Evolutionary conservation across 2,329 filamentous ascomycete genomes (phyloP).

Genomic region (Aspergillus ochraceus): DNA sequence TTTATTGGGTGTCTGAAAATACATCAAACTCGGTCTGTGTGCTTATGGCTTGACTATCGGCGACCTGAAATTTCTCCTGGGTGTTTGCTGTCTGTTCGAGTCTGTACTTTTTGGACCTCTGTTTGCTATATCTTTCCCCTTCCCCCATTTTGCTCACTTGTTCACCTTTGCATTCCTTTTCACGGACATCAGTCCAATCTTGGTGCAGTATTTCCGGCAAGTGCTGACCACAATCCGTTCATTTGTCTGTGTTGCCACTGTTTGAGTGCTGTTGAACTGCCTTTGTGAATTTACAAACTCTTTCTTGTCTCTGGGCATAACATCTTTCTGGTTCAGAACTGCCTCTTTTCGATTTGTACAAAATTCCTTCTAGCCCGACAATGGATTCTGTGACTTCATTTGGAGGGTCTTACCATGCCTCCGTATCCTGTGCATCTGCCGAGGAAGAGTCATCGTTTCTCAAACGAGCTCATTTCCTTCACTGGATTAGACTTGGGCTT

Average conservation of each 20-base stretch:
- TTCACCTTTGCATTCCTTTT: neutral
- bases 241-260: neutral
- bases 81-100: neutral
- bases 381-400: constrained; percentile 28
- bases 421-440: constrained; percentile 34
- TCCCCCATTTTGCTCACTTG: neutral
- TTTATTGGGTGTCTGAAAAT: neutral
- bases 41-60: neutral
- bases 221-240: neutral
- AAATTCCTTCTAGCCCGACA: neutral
- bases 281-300: neutral
- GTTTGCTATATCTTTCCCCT: constrained; percentile 1
- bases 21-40: neutral
- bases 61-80: neutral
- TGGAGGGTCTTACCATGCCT: constrained; percentile 28
- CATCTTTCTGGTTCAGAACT: too few species aligned
- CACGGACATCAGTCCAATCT: neutral
- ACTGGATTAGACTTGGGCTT: constrained; percentile 35
- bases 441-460: constrained; percentile 39
- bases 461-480: constrained; percentile 31
- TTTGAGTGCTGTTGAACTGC: neutral
- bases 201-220: constrained; percentile 15
- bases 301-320: too few species aligned
- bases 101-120: neutral
- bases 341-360: too few species aligned